Evolutionary conservation across 2,329 filamentous ascomycete species (phyloP).

Genomic region (Onygenales sp.): DNA sequence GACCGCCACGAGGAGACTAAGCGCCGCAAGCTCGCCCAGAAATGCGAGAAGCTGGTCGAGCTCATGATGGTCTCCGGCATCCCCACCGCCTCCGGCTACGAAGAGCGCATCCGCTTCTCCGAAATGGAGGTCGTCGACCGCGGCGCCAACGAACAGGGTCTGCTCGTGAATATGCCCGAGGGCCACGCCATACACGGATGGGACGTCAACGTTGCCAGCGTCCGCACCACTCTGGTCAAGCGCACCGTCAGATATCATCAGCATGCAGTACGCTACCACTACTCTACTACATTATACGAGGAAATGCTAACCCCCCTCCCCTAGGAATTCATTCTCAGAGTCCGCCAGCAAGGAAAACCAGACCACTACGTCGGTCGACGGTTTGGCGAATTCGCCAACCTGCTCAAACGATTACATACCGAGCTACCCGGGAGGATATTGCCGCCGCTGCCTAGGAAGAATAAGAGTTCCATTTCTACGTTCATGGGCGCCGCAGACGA

Average conservation of each 20-base stretch:
- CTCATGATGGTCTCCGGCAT: conserved; percentile 99
- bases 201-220: conserved; percentile 92
- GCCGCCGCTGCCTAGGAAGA: conserved; percentile 81
- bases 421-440: conserved; percentile 88
- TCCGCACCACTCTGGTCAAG: conserved; percentile 70
- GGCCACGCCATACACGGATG: conserved; percentile 90
- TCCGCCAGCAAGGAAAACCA: conserved; percentile 65
- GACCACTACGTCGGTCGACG: conserved; percentile 74
- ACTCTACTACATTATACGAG: neutral
- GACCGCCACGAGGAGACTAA: conserved; percentile 95
- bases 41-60: conserved; percentile 92
- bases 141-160: conserved; percentile 80
- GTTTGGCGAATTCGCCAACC: conserved; percentile 75
- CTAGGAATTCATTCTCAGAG: conserved; percentile 80
- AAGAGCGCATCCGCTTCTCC: conserved; percentile 91
- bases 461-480: conserved; percentile 64
- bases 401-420: conserved; percentile 69
- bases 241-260: conserved; percentile 82
- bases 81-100: conserved; percentile 89
- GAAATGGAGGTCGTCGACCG: conserved; percentile 95
- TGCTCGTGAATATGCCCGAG: conserved; percentile 79
- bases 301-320: neutral
- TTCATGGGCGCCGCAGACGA: conserved; percentile 58
- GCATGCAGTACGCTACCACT: conserved; percentile 57
- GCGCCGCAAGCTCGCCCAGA: conserved; percentile 78